Conservation (phyloP, 129 eudicot species). For the Scalesia atractyloides region DNA sequence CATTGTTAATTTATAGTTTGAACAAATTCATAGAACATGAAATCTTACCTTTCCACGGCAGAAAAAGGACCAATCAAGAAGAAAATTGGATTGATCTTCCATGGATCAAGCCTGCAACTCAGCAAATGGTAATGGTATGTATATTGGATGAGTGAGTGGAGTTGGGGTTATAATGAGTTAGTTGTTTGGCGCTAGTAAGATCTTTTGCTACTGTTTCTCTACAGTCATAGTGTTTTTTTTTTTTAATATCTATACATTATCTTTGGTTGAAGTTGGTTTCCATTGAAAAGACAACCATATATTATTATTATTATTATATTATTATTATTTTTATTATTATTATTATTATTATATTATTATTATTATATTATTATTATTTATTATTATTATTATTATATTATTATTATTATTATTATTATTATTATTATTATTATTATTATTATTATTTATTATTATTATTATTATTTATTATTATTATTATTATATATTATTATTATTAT, state of each 20-base stretch:
- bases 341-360: too few species aligned
- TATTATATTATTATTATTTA: too few species aligned
- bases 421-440: too few species aligned
- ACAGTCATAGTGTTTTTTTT: background rate
- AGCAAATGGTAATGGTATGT: conserved; percentile 18
- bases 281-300: background rate
- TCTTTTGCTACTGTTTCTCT: conserved; percentile 5
- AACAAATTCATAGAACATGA: background rate
- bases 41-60: conserved; percentile 50
- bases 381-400: too few species aligned
- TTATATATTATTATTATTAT: too few species aligned
- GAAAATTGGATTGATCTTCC: conserved; percentile 49
- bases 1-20: too few species aligned
- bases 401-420: too few species aligned
- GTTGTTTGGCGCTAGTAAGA: conserved; percentile 3
- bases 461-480: too few species aligned
- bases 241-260: background rate
- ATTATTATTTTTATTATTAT: too few species aligned
- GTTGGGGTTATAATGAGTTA: conserved; percentile 12
- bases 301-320: too few species aligned
- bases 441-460: too few species aligned
- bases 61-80: conserved; percentile 56
- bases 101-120: too few species aligned
- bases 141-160: conserved; percentile 10
- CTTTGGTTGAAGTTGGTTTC: conserved; percentile 1